Base-by-base conservation (phyloP, 805 yeast genomes). In the Priceomyces carsonii region DNA sequence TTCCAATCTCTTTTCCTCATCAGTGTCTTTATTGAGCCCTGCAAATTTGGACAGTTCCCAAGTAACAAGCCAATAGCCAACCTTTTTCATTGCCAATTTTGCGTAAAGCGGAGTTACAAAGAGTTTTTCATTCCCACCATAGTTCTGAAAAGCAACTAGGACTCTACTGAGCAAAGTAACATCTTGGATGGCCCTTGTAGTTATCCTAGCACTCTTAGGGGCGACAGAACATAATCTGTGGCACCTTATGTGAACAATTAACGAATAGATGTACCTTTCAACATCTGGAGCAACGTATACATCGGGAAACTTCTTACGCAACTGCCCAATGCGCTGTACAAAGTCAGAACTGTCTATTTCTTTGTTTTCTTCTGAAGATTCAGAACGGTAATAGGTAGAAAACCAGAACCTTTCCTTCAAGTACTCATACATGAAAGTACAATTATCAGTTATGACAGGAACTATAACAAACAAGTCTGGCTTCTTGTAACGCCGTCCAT, bases 51-150 rank as follows among this genome's bases (percentile, higher is more conserved):
- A 17, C 18, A 53, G 45, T 37, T 66, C 67, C 73, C 73, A 68
- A 43, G 64, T 66, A 8, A 68, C 66, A 12, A 66, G 48, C 74
- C 74, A 68, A 52, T 66, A 67, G 16, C 62, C 69, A 5, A 68
- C 45, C 39, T 62, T 62, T 18, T 68, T 47, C 42, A 55, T 51
- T 5, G 71, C 67, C n/a, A 62, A 47, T 41, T 66, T 66, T 26
- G 57, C 59, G 24, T 43, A 46, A 26, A 62, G 69, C 0, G 73
- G 71, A 3, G 72, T 66, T 5, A 63, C 62, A 38, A 43, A 67
- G 15, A 50, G 29, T n/a, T 36, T 24, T 4, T 19, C 32, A 12
- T 29, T 13, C 12, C 30, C 15, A 18, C 29, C 35, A 18, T 32
- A 26, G 26, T 43, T 34, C 8, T 30, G 35, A 54, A 53, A 56